Percentiles rank a stretch among this genome's conserved stretches.
phyloP scores from a whole-genome alignment of 2,329 filamentous ascomycete genomes.

The Fusarium neocosmosporiellum region DNA sequence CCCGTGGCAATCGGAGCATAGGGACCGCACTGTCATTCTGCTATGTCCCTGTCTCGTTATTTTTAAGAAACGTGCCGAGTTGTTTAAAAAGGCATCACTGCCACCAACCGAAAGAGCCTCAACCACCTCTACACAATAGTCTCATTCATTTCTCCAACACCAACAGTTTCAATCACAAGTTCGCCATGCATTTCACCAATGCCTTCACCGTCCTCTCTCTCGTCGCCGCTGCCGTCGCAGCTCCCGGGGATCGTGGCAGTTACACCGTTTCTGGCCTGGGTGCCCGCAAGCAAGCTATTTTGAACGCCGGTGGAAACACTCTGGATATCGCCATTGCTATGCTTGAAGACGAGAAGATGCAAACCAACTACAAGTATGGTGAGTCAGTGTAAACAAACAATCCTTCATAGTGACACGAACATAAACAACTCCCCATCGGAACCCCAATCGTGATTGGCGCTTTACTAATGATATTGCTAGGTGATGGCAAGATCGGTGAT shows the following conservation, averaged over 20 bases:
- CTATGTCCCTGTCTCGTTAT: background rate
- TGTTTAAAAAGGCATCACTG: background rate
- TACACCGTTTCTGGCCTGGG: background rate
- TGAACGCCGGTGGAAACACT: background rate
- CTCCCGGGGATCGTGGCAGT: background rate
- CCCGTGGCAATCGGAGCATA: background rate
- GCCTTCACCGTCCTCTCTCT: background rate
- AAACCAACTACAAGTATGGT: background rate
- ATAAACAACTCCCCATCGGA: background rate
- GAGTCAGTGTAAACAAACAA: background rate
- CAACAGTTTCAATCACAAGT: background rate
- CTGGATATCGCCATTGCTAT: background rate
- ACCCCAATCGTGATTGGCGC: background rate
- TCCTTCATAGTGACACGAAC: background rate
- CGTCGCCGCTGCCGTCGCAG: background rate
- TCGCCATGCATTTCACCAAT: background rate
- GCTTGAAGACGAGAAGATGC: background rate
- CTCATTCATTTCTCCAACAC: background rate
- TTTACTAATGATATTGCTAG: background rate
- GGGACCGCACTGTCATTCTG: background rate
- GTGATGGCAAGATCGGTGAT: background rate
- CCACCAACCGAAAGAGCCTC: too few relatives aligned
- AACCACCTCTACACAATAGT: background rate
- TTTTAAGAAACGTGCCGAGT: background rate
- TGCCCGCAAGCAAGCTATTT: background rate